Evolutionary conservation across 2,329 filamentous ascomycete species (phyloP).

Genomic region (Clonostachys rhizophaga): DNA sequence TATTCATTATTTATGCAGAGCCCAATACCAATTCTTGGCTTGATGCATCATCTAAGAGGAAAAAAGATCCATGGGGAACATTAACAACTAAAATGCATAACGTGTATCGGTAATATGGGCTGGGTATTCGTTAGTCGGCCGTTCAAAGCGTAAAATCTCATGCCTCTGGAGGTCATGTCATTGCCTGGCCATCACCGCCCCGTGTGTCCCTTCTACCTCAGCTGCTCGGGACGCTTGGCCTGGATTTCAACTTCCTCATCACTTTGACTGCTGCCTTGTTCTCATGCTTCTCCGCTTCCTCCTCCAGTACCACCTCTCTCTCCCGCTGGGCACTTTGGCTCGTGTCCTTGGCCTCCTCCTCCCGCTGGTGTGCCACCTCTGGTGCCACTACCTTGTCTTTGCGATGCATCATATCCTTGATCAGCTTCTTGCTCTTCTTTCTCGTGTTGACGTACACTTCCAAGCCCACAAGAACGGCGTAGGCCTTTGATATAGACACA

Average conservation of each 20-base stretch:
- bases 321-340: constrained; percentile 54
- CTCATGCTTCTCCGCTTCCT: constrained; percentile 30
- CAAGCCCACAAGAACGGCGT: constrained; percentile 76
- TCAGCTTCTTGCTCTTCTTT: constrained; percentile 53
- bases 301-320: constrained; percentile 26
- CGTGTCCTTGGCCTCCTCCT: constrained; percentile 57
- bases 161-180: background rate
- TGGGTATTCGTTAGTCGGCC: background rate
- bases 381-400: constrained; percentile 59
- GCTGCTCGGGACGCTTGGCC: constrained; percentile 17
- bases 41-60: no score
- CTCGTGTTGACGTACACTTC: constrained; percentile 74
- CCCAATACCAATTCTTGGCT: no score
- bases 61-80: no score
- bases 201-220: constrained; percentile 7
- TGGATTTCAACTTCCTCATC: constrained; percentile 32
- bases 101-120: no score
- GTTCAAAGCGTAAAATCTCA: background rate
- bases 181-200: constrained; percentile 5
- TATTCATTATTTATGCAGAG: no score
- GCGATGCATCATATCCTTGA: constrained; percentile 42
- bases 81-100: no score
- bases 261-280: constrained; percentile 18
- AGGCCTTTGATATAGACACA: constrained; percentile 75
- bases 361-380: constrained; percentile 48